Evolutionary conservation across 495 filamentous ascomycete species (phyloP).

Genomic region (Cetradonia linearis): DNA sequence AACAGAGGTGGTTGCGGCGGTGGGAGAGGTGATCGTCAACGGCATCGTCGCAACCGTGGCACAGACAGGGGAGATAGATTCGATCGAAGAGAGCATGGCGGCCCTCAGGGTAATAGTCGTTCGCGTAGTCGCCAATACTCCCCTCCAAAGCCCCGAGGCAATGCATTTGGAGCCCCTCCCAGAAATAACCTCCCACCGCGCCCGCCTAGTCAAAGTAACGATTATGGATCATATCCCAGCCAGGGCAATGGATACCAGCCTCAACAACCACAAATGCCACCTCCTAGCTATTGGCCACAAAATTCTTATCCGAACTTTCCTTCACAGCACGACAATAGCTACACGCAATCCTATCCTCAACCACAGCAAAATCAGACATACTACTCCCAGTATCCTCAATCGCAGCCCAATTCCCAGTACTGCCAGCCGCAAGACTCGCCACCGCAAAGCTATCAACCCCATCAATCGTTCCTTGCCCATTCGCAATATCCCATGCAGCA

Average conservation of each 20-base stretch:
- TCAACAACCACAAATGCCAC: slow-evolving; percentile 27
- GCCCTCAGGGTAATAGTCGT: slow-evolving; percentile 11
- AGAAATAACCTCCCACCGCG: slow-evolving; percentile 19
- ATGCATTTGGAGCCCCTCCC: slow-evolving; percentile 8
- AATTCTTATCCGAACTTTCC: slow-evolving; percentile 11
- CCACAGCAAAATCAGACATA: slow-evolving; percentile 24
- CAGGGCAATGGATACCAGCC: slow-evolving; percentile 20
- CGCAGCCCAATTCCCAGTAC: slow-evolving; percentile 29
- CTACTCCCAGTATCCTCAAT: slow-evolving; percentile 17
- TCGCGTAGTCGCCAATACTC: slow-evolving; percentile 20
- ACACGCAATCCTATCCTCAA: slow-evolving; percentile 23
- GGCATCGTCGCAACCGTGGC: slow-evolving; percentile 21
- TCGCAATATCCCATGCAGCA: slow-evolving; percentile 30
- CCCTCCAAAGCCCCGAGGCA: slow-evolving; percentile 26
- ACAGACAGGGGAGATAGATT: slow-evolving; percentile 30
- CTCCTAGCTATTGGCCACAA: slow-evolving; percentile 24
- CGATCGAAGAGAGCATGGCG: slow-evolving; percentile 27
- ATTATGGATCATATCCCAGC: slow-evolving; percentile 20
- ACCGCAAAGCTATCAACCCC: slow-evolving; percentile 26
- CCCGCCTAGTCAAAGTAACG: slow-evolving; percentile 18
- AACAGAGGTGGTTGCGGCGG: slow-evolving; percentile 30
- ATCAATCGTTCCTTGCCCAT: not conserved
- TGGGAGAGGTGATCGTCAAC: slow-evolving; percentile 32
- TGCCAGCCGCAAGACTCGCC: slow-evolving; percentile 21
- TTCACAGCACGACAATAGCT: slow-evolving; percentile 21